Evolutionary conservation across 345 rosid species (phyloP).

Genomic region (Populus deltoides): DNA sequence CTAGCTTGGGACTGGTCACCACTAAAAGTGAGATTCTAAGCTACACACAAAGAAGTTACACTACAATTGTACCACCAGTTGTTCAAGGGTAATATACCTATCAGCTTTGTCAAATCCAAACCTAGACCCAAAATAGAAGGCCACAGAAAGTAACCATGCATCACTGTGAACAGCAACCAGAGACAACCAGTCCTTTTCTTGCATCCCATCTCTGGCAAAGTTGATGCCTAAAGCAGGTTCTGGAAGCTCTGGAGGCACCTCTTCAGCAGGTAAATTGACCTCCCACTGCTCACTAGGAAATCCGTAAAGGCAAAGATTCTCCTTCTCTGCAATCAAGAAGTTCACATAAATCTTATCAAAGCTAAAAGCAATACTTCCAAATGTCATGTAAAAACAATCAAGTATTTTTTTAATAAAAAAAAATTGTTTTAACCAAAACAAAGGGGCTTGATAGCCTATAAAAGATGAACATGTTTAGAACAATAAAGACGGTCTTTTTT

Average conservation of each 20-base stretch:
- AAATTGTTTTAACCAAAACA: not conserved
- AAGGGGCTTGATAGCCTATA: not conserved
- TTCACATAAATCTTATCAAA: not conserved
- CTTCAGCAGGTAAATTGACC: constrained; percentile 28
- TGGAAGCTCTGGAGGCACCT: constrained; percentile 32
- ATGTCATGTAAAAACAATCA: not conserved
- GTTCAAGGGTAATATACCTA: constrained; percentile 4
- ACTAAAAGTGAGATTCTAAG: not conserved
- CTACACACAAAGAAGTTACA: not conserved
- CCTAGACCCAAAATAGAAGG: constrained; percentile 28
- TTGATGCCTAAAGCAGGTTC: constrained; percentile 31
- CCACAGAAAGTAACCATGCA: constrained; percentile 25
- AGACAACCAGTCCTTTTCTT: constrained; percentile 29
- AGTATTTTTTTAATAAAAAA: not conserved
- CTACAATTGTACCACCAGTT: too few species aligned
- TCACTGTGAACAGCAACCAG: constrained; percentile 28
- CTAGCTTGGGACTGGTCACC: not conserved
- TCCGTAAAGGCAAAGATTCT: constrained; percentile 28
- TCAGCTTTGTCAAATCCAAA: constrained; percentile 29
- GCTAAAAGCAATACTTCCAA: not conserved
- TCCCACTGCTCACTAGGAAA: constrained; percentile 32
- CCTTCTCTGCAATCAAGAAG: constrained; percentile 18
- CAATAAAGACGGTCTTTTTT: not conserved
- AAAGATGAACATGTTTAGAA: not conserved
- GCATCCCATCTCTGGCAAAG: constrained; percentile 28